Conservation (phyloP, 78 protist species). For the Anaeramoeba flamelloides region DNA sequence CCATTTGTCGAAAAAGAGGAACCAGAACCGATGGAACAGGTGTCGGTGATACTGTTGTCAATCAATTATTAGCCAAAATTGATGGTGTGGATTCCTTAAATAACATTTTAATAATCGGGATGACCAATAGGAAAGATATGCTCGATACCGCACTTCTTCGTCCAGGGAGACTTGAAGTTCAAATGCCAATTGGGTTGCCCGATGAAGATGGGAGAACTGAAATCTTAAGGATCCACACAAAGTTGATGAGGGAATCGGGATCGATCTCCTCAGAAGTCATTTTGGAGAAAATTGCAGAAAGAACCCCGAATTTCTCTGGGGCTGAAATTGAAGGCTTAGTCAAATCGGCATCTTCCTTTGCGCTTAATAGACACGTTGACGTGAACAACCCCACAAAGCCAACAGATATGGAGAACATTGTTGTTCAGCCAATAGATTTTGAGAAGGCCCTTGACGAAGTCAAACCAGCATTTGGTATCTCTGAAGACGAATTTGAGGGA, state of each 20-base stretch:
- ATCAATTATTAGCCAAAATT: conserved; percentile 37
- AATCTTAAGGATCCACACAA: conserved; percentile 6
- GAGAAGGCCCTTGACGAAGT: not conserved
- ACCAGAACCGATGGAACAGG: conserved; percentile 18
- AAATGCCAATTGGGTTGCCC: not conserved
- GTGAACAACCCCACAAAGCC: not conserved
- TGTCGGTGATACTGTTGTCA: conserved; percentile 24
- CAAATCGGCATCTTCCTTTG: not conserved
- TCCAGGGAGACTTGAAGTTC: conserved; percentile 27
- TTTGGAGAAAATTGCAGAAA: not conserved
- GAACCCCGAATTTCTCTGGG: conserved; percentile 10
- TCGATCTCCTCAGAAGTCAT: conserved; percentile 3
- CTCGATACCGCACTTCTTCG: conserved; percentile 21
- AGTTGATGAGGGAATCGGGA: conserved; percentile 3
- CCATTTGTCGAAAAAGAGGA: conserved; percentile 27
- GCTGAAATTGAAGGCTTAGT: conserved; percentile 16
- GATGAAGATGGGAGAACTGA: not conserved
- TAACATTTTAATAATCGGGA: conserved; percentile 30
- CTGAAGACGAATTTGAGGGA: not conserved
- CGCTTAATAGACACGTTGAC: not conserved
- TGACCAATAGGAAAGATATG: conserved; percentile 26
- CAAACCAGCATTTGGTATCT: not conserved
- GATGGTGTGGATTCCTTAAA: conserved; percentile 26
- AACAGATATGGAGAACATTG: not conserved
- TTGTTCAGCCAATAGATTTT: not conserved